Conservation (phyloP, 768 basidiomycete species). For the Russula sp. region DNA sequence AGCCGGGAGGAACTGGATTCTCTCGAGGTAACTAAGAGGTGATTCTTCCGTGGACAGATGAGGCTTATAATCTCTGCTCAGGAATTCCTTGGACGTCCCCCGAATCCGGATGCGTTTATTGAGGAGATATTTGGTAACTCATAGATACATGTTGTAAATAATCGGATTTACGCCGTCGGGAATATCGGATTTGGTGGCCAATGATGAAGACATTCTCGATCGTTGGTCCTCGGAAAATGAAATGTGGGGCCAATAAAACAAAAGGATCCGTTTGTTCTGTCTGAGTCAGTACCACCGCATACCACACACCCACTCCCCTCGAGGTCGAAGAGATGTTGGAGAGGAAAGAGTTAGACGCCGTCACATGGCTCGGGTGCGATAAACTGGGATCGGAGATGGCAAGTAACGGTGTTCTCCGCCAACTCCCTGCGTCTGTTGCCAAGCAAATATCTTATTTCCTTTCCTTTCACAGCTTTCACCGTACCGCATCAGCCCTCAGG, state of each 20-base stretch:
- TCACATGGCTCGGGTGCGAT: background rate
- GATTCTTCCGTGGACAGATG: too few species aligned
- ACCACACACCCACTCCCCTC: too few species aligned
- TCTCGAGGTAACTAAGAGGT: constrained; percentile 45
- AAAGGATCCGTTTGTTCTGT: background rate
- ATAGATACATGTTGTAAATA: background rate
- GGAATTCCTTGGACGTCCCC: constrained; percentile 20
- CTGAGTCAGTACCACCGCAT: too few species aligned
- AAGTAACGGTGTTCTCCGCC: background rate
- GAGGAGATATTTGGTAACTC: constrained; percentile 21
- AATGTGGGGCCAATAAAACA: background rate
- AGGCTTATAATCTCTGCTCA: background rate
- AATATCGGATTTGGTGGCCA: background rate
- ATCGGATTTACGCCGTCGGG: background rate
- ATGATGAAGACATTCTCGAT: too few species aligned
- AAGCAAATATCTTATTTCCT: background rate
- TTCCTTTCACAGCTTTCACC: constrained; percentile 6
- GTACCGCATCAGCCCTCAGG: constrained; percentile 4
- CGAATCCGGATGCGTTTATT: constrained; percentile 21
- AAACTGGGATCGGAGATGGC: constrained; percentile 1
- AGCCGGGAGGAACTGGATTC: constrained; percentile 75
- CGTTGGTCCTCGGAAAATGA: too few species aligned
- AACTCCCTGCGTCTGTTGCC: background rate
- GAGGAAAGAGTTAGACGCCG: background rate
- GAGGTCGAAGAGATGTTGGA: background rate